phyloP scores from a whole-genome alignment of 2,329 filamentous ascomycete species.

The Zymoseptoria ardabiliae region DNA sequence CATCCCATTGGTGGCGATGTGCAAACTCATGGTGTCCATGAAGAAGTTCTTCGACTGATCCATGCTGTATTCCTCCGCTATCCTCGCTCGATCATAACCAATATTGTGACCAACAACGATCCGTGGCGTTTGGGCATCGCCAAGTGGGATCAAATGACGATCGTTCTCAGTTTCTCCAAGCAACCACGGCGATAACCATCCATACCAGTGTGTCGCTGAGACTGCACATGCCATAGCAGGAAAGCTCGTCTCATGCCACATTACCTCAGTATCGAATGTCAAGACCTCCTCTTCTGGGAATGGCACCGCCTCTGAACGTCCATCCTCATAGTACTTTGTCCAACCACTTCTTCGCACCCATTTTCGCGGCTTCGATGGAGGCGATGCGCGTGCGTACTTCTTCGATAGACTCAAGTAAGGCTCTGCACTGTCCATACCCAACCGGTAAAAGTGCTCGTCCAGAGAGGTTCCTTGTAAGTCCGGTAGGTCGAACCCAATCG shows the following conservation, averaged over 20 bases:
- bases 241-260: slow-evolving; percentile 89
- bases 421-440: slow-evolving; percentile 80
- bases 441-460: slow-evolving; percentile 87
- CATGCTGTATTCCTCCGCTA: slow-evolving; percentile 82
- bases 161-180: slow-evolving; percentile 71
- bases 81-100: slow-evolving; percentile 83
- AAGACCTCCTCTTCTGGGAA: slow-evolving; percentile 74
- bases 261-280: slow-evolving; percentile 91
- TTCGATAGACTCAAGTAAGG: slow-evolving; percentile 73
- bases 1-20: slow-evolving; percentile 98
- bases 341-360: slow-evolving; percentile 80
- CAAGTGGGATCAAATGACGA: slow-evolving; percentile 78
- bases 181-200: slow-evolving; percentile 94
- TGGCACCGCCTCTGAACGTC: slow-evolving; percentile 62
- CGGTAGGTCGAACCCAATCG: slow-evolving; percentile 82
- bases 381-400: slow-evolving; percentile 57
- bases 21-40: slow-evolving; percentile 94
- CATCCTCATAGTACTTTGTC: slow-evolving; percentile 83
- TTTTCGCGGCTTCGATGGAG: slow-evolving; percentile 55
- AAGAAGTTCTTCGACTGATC: slow-evolving; percentile 78
- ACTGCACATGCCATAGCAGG: slow-evolving; percentile 96
- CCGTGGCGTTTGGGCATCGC: slow-evolving; percentile 63
- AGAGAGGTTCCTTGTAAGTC: slow-evolving; percentile 68
- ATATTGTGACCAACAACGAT: slow-evolving; percentile 92
- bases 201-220: slow-evolving; percentile 88